Evolutionary conservation across 768 basidiomycete genomes (phyloP).

Genomic region (Steccherinum ochraceum): DNA sequence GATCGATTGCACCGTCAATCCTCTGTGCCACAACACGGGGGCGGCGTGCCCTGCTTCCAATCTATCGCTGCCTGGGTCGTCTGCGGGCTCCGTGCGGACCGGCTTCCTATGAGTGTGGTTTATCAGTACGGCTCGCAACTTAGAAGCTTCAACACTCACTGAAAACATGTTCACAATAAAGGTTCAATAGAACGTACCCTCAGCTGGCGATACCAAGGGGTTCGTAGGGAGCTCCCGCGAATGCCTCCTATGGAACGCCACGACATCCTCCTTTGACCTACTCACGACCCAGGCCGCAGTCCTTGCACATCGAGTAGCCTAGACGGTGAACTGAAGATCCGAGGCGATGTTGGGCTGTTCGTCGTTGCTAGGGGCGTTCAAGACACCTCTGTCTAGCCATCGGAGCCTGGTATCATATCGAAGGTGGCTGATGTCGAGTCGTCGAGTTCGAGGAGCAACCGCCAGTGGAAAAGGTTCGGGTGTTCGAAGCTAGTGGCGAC

Average conservation of each 20-base stretch:
- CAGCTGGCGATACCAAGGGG: neutral
- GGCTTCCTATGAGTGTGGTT: too few relatives aligned
- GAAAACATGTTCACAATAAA: neutral
- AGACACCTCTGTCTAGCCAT: neutral
- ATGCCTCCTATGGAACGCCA: neutral
- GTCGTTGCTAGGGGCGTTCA: neutral
- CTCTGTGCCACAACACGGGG: too few relatives aligned
- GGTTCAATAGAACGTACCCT: neutral
- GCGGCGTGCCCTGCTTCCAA: too few relatives aligned
- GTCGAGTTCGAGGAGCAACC: neutral
- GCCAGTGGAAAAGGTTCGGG: neutral
- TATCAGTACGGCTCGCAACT: neutral
- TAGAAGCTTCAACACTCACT: neutral
- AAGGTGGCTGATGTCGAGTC: neutral
- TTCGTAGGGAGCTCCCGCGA: neutral
- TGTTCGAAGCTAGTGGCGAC: too few relatives aligned
- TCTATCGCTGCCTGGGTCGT: too few relatives aligned
- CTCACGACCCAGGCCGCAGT: neutral
- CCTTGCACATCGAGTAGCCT: neutral
- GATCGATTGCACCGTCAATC: too few relatives aligned
- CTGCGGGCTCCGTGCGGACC: too few relatives aligned
- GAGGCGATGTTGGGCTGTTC: neutral
- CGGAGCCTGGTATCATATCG: neutral
- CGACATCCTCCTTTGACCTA: neutral
- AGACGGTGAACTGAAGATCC: neutral